These are phyloP conservation scores for Athelia psychrophila DNA, from an alignment of 1,284 basidiomycete genomes.

Conservation along the genomic window DNA sequence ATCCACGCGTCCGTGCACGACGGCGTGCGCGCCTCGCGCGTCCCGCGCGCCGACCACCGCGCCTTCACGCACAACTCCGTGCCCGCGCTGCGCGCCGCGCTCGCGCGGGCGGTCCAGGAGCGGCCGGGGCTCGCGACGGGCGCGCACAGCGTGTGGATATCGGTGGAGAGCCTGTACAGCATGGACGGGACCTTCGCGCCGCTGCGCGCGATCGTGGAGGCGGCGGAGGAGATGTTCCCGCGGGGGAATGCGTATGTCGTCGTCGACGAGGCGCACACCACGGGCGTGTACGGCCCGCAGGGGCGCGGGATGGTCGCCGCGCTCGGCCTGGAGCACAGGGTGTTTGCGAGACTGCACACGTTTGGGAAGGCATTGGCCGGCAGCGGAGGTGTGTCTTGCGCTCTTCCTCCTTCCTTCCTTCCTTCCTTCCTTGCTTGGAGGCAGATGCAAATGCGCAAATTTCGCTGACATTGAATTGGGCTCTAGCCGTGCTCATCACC, in stretches of 20 bases:
- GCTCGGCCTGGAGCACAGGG: conserved; percentile 59
- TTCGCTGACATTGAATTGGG: background rate
- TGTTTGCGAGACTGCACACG: conserved; percentile 66
- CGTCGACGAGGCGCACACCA: conserved; percentile 90
- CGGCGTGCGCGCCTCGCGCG: conserved; percentile 75
- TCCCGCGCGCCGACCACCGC: conserved; percentile 32
- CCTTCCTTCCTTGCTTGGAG: background rate
- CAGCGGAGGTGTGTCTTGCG: conserved; percentile 66
- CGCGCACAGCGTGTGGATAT: conserved; percentile 62
- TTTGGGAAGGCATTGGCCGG: conserved; percentile 46
- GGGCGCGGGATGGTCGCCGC: conserved; percentile 70
- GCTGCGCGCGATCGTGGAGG: conserved; percentile 59
- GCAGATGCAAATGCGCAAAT: too few relatives aligned
- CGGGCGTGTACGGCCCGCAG: conserved; percentile 76
- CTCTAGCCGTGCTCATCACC: conserved; percentile 75
- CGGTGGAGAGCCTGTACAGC: conserved; percentile 88
- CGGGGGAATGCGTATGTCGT: conserved; percentile 65
- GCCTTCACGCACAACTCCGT: conserved; percentile 81
- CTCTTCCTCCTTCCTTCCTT: conserved; percentile 1
- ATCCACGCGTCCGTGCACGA: conserved; percentile 94
- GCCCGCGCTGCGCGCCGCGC: conserved; percentile 37
- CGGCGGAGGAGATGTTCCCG: conserved; percentile 59
- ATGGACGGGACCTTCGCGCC: conserved; percentile 96
- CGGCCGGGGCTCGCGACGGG: conserved; percentile 34
- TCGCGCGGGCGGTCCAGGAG: conserved; percentile 38